Evolutionary conservation across 495 filamentous ascomycete species (phyloP).

Genomic region (Collariella sp.): DNA sequence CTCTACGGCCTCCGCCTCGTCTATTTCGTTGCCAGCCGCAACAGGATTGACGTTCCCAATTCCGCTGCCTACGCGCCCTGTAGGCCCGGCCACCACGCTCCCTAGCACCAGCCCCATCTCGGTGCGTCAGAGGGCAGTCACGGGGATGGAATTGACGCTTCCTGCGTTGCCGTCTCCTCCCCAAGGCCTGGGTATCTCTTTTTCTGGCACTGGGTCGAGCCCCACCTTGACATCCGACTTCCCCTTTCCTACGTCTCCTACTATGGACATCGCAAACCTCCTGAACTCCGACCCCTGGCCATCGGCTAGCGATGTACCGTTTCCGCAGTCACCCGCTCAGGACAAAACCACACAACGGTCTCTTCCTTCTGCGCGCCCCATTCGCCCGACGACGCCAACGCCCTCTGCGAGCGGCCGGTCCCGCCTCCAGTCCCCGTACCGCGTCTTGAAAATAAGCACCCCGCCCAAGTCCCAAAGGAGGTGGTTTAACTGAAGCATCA

Average conservation of each 20-base stretch:
- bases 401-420: background rate
- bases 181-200: background rate
- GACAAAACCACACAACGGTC: background rate
- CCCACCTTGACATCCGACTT: background rate
- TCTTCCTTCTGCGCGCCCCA: background rate
- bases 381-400: background rate
- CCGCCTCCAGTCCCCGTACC: background rate
- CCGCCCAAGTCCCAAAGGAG: background rate
- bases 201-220: background rate
- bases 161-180: background rate
- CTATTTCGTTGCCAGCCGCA: background rate
- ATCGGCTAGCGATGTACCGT: constrained; percentile 1
- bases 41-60: background rate
- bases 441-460: background rate
- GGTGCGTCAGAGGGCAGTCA: background rate
- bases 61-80: background rate
- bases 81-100: background rate
- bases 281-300: background rate
- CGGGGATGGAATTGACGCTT: background rate
- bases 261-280: background rate
- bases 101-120: background rate
- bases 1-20: background rate
- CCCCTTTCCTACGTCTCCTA: background rate
- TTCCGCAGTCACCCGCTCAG: background rate
- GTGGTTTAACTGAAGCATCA: background rate